Base-by-base conservation (phyloP, 2,329 filamentous ascomycete species). In the Pyrenophora teres region DNA sequence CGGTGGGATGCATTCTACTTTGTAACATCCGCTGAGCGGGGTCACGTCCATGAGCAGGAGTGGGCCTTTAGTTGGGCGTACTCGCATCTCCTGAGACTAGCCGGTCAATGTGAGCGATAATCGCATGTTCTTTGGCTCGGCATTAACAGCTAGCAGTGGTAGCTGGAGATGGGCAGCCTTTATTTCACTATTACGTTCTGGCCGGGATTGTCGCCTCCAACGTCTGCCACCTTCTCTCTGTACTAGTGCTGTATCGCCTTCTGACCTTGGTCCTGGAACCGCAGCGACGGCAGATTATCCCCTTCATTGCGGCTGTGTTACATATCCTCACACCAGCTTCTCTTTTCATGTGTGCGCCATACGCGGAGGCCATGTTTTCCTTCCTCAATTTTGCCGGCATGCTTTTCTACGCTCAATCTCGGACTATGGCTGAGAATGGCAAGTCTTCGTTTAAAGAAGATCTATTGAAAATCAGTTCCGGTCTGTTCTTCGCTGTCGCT, bases 311-410 rank as follows among this genome's bases (percentile, higher is more conserved):
- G 7, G 85, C 90, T 3, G 76, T 83, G 13, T 77, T 97, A 41
- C 91, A 97, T 71, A 82, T 96, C 48, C 68, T 97, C 41, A 94
- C 90, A 0, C 93, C 94, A 0, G 94, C 89, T 0, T 93, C 93
- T 0, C 75, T 97, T 2, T 97, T 99, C 69, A 82, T 99, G 15
- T 92, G 88, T 0, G 88, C 92, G 0, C 91, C 93, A 0, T 96
- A 94, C 72, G 82, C 85, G 8, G 94, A 99, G 76, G 85, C 88
- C 57, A 73, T 87, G 0, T 97, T 92, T 72, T 86, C 93, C 0
- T 78, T 89, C 18, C 77, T 96, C 30, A 89, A 88, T 35, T 90
- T 97, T 64, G 62, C 80, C 0, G 94, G 91, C 1, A 86, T 86
- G 64, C 80, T 89, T 25, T 71, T 88, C 40, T 94, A 93, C 69